Base-by-base conservation (phyloP, 768 basidiomycete species). In the Psilocybe cubensis region DNA sequence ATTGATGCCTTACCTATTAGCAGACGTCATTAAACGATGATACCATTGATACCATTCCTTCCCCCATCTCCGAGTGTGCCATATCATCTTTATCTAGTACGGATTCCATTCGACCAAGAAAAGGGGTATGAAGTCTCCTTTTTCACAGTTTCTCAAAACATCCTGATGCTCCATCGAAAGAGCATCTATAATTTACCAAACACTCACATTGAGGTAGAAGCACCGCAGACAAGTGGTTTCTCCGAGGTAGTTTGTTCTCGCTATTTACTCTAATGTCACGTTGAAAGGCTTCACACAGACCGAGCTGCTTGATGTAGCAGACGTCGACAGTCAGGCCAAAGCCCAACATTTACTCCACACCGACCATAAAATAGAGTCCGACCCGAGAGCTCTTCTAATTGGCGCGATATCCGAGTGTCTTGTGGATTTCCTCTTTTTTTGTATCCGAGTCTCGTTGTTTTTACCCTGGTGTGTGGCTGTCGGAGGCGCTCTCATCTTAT, bases 401-500 rank as follows among this genome's bases (percentile, higher is more conserved):
- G 41, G 27, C 17, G 52, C 52, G 4, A 27, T 52, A 48, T 53
- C 28, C 43, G 58, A 60, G 1, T 54, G 61, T 38, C 47, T 64
- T 38, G 54, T 40, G 11, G 57, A 63, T 29, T 38, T 71, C 24
- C 31, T 67, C 21, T 40, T 50, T 28, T 52, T 66, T 42, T 50
- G 70, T 20, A 51, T 71, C 28, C 68, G 69, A 33, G 35, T 71
- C 10, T 4, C 74, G 2, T 63, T 73, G 20, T 79, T 81, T 58
- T 49, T 81, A 0, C 80, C 80, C 31, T 81, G 80, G 80, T 79
- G 77, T 54, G 64, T 74, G 35, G 65, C 71, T 29, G 76, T 79
- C n/a, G 79, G 80, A 28, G 79, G 71, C 3, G 63, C 71, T 12
- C 77, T 81, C 46, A 50, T 78, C 5, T 62, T 78, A 31, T 74